Conservation (phyloP, 768 basidiomycete species). For the Lactarius hatsudake region DNA sequence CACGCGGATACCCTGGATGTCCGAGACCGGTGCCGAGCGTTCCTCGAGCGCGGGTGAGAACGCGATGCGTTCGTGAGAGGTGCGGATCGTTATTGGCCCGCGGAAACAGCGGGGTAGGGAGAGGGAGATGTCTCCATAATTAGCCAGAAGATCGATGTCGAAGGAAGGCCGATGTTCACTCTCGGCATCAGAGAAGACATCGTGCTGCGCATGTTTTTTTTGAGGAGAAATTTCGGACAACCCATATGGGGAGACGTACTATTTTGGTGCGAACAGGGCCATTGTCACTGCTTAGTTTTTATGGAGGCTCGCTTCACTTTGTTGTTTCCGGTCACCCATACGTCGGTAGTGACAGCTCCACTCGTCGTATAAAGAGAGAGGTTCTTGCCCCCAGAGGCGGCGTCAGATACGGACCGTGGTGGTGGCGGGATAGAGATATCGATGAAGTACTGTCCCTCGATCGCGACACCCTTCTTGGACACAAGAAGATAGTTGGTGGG, state of each 20-base stretch:
- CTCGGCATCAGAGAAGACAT: not conserved
- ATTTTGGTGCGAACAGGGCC: constrained; percentile 3
- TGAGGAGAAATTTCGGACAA: not conserved
- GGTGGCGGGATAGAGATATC: constrained; percentile 5
- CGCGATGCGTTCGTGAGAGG: not conserved
- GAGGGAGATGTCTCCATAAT: constrained; percentile 9
- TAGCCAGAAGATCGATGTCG: not conserved
- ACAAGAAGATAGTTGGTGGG: constrained; percentile 3
- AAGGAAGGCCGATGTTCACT: not conserved
- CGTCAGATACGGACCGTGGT: not conserved
- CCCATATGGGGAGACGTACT: not conserved
- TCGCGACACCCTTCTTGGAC: not conserved
- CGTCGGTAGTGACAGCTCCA: not conserved
- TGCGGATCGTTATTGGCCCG: constrained; percentile 7
- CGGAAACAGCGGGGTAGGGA: constrained; percentile 13
- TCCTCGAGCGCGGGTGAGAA: constrained; percentile 9
- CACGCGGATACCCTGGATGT: not conserved
- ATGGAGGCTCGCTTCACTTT: not conserved
- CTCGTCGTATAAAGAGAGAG: constrained; percentile 10
- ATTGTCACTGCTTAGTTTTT: not conserved
- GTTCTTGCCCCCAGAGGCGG: not conserved
- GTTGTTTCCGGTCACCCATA: not conserved
- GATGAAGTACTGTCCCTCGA: constrained; percentile 13
- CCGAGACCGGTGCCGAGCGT: not conserved
- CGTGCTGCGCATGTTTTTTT: not conserved